Evolutionary conservation across 257 asterid species (phyloP).

Genomic region (Vinca minor): DNA sequence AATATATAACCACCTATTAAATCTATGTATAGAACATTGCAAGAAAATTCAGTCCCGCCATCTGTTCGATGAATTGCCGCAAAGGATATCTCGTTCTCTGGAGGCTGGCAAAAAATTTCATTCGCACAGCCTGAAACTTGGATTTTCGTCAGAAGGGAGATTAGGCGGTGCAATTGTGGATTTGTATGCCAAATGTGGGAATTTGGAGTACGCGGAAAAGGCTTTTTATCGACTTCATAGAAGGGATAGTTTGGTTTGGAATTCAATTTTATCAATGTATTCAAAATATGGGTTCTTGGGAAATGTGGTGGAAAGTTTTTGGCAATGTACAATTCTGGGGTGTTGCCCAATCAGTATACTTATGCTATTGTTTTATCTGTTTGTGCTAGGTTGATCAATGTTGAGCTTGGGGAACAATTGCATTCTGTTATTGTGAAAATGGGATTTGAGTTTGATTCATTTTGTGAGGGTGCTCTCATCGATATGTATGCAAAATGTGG

Average conservation of each 20-base stretch:
- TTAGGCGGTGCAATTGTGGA: slow-evolving; percentile 70
- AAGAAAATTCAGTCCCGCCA: slow-evolving; percentile 52
- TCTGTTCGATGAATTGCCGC: slow-evolving; percentile 56
- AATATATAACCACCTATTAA: slow-evolving; percentile 20
- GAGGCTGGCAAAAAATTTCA: slow-evolving; percentile 44
- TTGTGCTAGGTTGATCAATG: slow-evolving; percentile 48
- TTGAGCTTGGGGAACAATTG: slow-evolving; percentile 60
- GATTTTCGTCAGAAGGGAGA: slow-evolving; percentile 39
- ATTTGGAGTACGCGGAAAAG: slow-evolving; percentile 41
- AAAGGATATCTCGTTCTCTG: slow-evolving; percentile 28
- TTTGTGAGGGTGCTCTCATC: slow-evolving; percentile 64
- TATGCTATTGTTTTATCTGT: slow-evolving; percentile 71
- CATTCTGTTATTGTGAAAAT: slow-evolving; percentile 45
- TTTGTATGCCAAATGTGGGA: slow-evolving; percentile 77
- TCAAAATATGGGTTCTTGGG: slow-evolving; percentile 45
- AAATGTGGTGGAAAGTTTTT: slow-evolving; percentile 37
- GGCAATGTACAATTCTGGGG: slow-evolving; percentile 49
- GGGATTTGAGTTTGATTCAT: slow-evolving; percentile 45
- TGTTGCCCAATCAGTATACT: slow-evolving; percentile 57
- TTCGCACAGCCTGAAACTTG: slow-evolving; percentile 41
- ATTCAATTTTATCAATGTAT: slow-evolving; percentile 63
- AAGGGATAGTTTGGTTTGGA: slow-evolving; percentile 64
- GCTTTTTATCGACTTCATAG: slow-evolving; percentile 39
- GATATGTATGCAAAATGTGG: slow-evolving; percentile 84
- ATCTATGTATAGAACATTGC: slow-evolving; percentile 51